Percentiles rank a stretch among this genome's conserved stretches.
These are phyloP conservation scores for Hemerocallis citrina DNA, from an alignment of 106 monocot species.

Conservation along the genomic window DNA sequence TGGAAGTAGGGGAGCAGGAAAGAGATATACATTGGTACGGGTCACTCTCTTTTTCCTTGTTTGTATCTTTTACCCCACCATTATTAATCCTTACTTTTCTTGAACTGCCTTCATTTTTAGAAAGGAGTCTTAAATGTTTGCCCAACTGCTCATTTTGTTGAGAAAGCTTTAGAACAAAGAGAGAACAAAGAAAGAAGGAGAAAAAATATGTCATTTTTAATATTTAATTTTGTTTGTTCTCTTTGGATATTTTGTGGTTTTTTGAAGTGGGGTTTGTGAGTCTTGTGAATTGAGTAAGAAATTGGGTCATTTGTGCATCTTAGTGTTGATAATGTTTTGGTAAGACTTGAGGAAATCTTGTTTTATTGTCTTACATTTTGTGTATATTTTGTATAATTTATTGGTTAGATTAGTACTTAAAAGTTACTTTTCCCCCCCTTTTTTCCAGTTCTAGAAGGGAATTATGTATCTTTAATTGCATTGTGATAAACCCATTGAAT, in stretches of 20 bases:
- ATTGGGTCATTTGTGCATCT: constrained; percentile 2
- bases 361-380: not conserved
- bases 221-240: not conserved
- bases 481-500: not conserved
- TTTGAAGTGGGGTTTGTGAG: constrained; percentile 1
- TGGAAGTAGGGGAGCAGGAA: no score
- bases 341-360: not conserved
- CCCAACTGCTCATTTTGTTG: constrained; percentile 6
- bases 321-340: constrained; percentile 1
- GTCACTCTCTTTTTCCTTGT: not conserved
- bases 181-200: not conserved
- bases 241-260: not conserved
- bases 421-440: not conserved
- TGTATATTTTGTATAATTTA: not conserved
- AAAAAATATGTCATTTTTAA: not conserved
- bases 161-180: not conserved
- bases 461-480: not conserved
- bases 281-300: not conserved
- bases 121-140: not conserved
- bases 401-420: not conserved
- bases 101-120: not conserved
- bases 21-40: not conserved
- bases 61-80: not conserved
- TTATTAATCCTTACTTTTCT: constrained; percentile 8
- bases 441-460: not conserved